Evolutionary conservation across 176 grass and related monocot species (phyloP).

Genomic region (Stipa capillata): DNA sequence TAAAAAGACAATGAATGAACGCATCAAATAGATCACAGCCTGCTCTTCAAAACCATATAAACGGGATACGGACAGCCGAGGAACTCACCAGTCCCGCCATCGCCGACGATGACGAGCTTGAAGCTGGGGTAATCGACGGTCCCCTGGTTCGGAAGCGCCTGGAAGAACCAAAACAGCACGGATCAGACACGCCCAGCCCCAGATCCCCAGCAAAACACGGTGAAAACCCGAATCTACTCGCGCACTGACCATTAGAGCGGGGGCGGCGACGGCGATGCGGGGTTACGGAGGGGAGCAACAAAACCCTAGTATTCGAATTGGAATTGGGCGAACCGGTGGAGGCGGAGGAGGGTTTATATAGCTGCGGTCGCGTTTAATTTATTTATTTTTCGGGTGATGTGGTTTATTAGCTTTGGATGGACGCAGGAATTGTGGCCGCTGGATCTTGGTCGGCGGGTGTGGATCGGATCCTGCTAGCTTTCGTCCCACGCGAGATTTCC

Average conservation of each 20-base stretch:
- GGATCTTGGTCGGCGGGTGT: slow-evolving; percentile 22
- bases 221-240: neutral
- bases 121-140: slow-evolving; percentile 85
- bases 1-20: neutral
- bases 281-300: neutral
- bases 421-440: slow-evolving; percentile 56
- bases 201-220: neutral
- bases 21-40: neutral
- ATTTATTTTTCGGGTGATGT: neutral
- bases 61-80: neutral
- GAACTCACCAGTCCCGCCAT: slow-evolving; percentile 73
- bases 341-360: slow-evolving; percentile 41
- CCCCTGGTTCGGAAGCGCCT: slow-evolving; percentile 80
- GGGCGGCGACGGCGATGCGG: neutral
- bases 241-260: slow-evolving; percentile 15
- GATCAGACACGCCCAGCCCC: neutral
- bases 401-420: slow-evolving; percentile 44
- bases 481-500: slow-evolving; percentile 35
- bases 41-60: no score
- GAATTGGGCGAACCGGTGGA: slow-evolving; percentile 22
- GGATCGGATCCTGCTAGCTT: slow-evolving; percentile 38
- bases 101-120: slow-evolving; percentile 86
- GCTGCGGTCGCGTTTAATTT: neutral
- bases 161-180: neutral
- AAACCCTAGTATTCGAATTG: slow-evolving; percentile 50